Conservation (phyloP, 148 eudicot species). For the Rhododendron vialii region DNA sequence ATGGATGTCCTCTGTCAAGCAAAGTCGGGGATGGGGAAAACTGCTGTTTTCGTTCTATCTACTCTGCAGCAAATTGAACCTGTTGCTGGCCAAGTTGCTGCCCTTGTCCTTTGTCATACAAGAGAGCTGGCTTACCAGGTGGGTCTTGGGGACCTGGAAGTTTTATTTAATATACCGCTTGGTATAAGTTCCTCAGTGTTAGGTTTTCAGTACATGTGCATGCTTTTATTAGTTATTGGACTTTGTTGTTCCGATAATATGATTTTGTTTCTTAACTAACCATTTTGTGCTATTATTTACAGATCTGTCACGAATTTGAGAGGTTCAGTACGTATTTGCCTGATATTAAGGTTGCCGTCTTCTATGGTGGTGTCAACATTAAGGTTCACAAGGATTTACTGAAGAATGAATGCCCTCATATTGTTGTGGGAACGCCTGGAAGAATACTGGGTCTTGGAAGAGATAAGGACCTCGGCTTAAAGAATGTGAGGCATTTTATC, state of each 20-base stretch:
- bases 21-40: constrained; percentile 63
- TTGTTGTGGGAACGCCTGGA: constrained; percentile 64
- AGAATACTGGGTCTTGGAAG: constrained; percentile 49
- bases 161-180: not conserved
- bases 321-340: constrained; percentile 50
- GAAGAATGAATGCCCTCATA: constrained; percentile 61
- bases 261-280: constrained; percentile 5
- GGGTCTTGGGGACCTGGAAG: not conserved
- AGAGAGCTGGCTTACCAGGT: constrained; percentile 61
- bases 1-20: constrained; percentile 72
- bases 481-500: constrained; percentile 62
- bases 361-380: constrained; percentile 59
- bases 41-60: constrained; percentile 60
- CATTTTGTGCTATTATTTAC: not conserved
- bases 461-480: constrained; percentile 47
- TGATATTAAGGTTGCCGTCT: constrained; percentile 55
- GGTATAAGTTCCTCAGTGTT: not conserved
- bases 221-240: not conserved
- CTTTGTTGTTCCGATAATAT: not conserved
- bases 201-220: not conserved
- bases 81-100: constrained; percentile 58
- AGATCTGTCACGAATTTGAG: constrained; percentile 60
- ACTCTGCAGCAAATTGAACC: constrained; percentile 60
- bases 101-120: constrained; percentile 58
- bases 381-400: constrained; percentile 50